Percentiles rank a stretch among this genome's conserved stretches.
Evolutionary conservation across 2,329 filamentous ascomycete species (phyloP).

Genomic region (Albophoma yamanashiensis): DNA sequence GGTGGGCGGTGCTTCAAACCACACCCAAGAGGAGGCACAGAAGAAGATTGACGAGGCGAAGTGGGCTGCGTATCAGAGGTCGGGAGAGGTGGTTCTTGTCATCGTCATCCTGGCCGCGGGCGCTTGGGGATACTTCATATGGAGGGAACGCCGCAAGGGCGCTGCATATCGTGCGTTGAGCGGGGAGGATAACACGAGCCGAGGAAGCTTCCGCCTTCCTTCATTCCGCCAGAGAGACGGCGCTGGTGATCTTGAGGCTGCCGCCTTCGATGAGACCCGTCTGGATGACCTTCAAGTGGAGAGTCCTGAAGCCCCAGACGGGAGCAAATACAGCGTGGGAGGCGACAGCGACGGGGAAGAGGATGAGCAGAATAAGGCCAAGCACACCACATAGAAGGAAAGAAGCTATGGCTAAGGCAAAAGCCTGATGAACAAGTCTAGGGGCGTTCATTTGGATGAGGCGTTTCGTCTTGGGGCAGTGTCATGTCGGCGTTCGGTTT

Average conservation of each 20-base stretch:
- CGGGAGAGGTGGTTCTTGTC: constrained; percentile 74
- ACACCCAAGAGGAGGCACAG: constrained; percentile 40
- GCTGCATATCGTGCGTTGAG: constrained; percentile 42
- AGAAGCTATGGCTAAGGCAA: neutral
- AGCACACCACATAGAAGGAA: neutral
- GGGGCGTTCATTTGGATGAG: neutral
- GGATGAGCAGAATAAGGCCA: constrained; percentile 10
- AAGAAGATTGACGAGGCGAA: constrained; percentile 71
- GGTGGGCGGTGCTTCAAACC: constrained; percentile 57
- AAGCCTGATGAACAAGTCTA: neutral
- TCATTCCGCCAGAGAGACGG: constrained; percentile 35
- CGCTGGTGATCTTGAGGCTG: constrained; percentile 47
- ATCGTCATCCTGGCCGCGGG: constrained; percentile 66
- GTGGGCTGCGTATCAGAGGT: constrained; percentile 81
- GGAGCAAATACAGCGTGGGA: constrained; percentile 45
- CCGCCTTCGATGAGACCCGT: constrained; percentile 56
- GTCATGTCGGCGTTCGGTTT: neutral
- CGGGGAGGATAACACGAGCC: constrained; percentile 22
- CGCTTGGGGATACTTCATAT: constrained; percentile 65
- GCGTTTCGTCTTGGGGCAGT: neutral
- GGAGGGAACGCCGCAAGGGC: constrained; percentile 47
- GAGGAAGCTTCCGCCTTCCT: constrained; percentile 28
- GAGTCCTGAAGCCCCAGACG: constrained; percentile 28
- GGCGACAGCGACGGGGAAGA: constrained; percentile 42
- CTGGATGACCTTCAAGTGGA: constrained; percentile 48